Evolutionary conservation across 306 rosid genomes (phyloP).

Genomic region (Boehmeria nivea): DNA sequence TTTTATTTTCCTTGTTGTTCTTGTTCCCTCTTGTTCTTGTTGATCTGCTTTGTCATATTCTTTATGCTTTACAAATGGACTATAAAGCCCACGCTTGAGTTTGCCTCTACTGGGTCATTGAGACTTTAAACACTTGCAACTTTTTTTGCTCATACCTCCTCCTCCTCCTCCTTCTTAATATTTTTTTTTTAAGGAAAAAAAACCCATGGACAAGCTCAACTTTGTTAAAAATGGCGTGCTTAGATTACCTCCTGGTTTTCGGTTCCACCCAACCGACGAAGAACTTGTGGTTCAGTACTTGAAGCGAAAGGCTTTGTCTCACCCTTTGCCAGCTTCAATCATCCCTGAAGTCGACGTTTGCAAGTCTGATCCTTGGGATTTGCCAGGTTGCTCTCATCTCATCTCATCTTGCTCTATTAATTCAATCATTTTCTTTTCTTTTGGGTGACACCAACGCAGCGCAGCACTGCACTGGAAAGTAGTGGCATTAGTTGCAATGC

Average conservation of each 20-base stretch:
- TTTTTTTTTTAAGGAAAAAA: neutral
- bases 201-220: conserved; percentile 46
- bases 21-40: conserved; percentile 18
- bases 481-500: no score
- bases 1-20: conserved; percentile 5
- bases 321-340: conserved; percentile 82
- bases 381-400: conserved; percentile 48
- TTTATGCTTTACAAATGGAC: conserved; percentile 13
- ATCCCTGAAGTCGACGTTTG: conserved; percentile 85
- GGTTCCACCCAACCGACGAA: conserved; percentile 93
- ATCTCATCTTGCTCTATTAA: no score
- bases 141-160: no score
- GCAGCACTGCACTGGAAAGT: no score
- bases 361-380: conserved; percentile 98
- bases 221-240: conserved; percentile 74
- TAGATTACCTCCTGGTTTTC: conserved; percentile 87
- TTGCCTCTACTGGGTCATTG: conserved; percentile 4
- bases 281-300: conserved; percentile 83
- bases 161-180: no score
- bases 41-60: conserved; percentile 17
- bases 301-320: conserved; percentile 68
- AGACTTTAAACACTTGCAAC: no score
- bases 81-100: conserved; percentile 13
- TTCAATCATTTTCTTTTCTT: neutral
- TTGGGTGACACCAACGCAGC: no score